Evolutionary conservation across 495 filamentous ascomycete genomes (phyloP), one percentile per base, ranked within the genome.

Genomic region (Tuber umbilicatum): DNA sequence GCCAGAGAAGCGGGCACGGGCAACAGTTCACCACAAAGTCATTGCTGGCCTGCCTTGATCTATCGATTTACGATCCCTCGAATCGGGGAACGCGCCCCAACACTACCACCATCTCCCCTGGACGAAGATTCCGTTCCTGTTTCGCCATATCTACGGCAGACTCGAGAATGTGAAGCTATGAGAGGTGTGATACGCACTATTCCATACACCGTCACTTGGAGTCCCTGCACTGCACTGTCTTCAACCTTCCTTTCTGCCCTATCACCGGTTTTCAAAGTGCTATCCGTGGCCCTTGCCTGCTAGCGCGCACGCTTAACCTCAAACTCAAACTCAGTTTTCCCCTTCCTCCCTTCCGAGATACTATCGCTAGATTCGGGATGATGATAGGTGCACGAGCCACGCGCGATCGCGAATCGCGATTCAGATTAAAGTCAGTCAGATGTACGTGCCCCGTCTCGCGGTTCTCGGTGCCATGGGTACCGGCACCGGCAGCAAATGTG

Each of bases 1-100:
- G n/a, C 50, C 50, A 31, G 23, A 60, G 50, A 60, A 31, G n/a
- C 50, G n/a, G n/a, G 5, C 50, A 60, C n/a, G n/a, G n/a, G 50
- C 50, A 60, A 60, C 50, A 60, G 50, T 60, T 31, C 50, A 60
- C 50, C 50, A 60, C 50, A 14, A 60, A 60, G 50, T 60, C 50
- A 31, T 31, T 60, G 50, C 50, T 60, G 77, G 76, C 37, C 35
- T 73, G 5, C 68, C 75, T 31, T 74, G 55, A 74, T 79, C 69
- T 47, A 78, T 72, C 77, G 77, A 79, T 79, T 79, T 71, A 43
- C 75, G 77, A 79, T 79, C 69, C 40, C 40, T 79, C 77, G 45
- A 79, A 79, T 79, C 75, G 74, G 68, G 75, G 68, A 77, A 6
- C 67, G 42, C 68, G 41, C 39, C 69, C 68, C 72, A 68, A 60